Evolutionary conservation across 2,329 filamentous ascomycete genomes (phyloP).

Genomic region (Teratosphaeriaceae sp.): DNA sequence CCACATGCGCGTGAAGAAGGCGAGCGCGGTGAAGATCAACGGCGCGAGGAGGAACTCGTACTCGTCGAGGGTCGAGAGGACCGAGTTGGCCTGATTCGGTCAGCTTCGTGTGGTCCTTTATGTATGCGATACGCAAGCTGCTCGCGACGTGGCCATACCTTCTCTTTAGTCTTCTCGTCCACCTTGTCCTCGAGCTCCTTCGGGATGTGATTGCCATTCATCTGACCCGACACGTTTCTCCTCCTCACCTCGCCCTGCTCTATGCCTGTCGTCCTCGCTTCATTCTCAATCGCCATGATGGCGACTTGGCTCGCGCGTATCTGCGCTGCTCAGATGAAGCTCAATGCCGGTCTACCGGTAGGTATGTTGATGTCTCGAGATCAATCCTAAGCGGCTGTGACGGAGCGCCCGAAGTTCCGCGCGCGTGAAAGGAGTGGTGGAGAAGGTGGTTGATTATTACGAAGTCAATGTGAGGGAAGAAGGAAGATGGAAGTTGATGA

Average conservation of each 20-base stretch:
- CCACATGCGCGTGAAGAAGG: constrained; percentile 62
- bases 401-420: too few relatives aligned
- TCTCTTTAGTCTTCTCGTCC: constrained; percentile 42
- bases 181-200: constrained; percentile 22
- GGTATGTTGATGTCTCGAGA: too few relatives aligned
- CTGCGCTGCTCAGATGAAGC: too few relatives aligned
- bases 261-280: constrained; percentile 30
- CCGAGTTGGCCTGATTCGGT: constrained; percentile 37
- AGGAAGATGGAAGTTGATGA: not conserved
- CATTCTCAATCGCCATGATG: constrained; percentile 22
- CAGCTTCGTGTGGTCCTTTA: constrained; percentile 4
- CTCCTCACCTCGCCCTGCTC: constrained; percentile 41
- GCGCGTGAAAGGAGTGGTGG: not conserved
- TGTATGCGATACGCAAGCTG: not conserved
- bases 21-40: constrained; percentile 54
- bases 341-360: too few relatives aligned
- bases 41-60: constrained; percentile 59
- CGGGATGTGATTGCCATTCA: constrained; percentile 27
- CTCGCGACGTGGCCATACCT: constrained; percentile 30
- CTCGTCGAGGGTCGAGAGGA: constrained; percentile 57
- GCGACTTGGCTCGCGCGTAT: too few relatives aligned
- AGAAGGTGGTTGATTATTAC: not conserved
- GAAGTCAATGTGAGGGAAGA: not conserved
- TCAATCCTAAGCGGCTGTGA: not conserved
- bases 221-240: constrained; percentile 35